Base-by-base conservation (phyloP, 1,284 basidiomycete genomes). In the Ustilago sp. region DNA sequence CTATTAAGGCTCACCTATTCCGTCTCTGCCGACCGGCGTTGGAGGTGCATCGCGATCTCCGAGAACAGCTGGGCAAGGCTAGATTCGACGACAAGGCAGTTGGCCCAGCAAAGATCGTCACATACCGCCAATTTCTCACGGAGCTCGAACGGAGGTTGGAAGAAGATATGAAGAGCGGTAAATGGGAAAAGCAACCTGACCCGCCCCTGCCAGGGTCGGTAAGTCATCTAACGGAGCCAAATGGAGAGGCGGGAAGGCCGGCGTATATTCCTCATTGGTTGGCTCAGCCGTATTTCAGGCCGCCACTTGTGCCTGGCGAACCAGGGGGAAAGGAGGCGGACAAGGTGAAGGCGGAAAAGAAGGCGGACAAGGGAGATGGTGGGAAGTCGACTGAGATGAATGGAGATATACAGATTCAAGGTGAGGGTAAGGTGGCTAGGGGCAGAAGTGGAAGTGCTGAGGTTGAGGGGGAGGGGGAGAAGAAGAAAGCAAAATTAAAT, bases 1-100 rank as follows among this genome's bases (percentile, higher is more conserved):
- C 93, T 0, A 90, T 98, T 78, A 96, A 97, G 84, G 92, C 93
- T 0, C 96, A 99, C 83, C 85, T 99, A 36, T 98, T 98, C 90
- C 94, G 96, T 85, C 87, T 98, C 31, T 90, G 97, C 87, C 90
- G 92, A 0, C 93, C 94, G 0, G 92, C 92, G 0, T 88, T 98
- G 36, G 88, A 88, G 19, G 81, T 88, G 39, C 91, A 94, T 79
- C 89, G 88, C 0, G 93, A 95, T 82, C 86, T 97, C 53, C 88
- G 95, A 28, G 91, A 92, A 68, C 87, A 87, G 79, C 85, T 95
- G 4, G 93, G 93, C 0, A 88, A 87, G 19, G 59, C 68, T 2
- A 61, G 74, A 11, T 72, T 77, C 68, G 57, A 79, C 66, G 43
- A 77, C 79, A 38, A 63, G 13, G 60, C 64, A 4, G 60, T 76